Evolutionary conservation across 129 eudicot genomes (phyloP).

Genomic region (Mikania micrantha): DNA sequence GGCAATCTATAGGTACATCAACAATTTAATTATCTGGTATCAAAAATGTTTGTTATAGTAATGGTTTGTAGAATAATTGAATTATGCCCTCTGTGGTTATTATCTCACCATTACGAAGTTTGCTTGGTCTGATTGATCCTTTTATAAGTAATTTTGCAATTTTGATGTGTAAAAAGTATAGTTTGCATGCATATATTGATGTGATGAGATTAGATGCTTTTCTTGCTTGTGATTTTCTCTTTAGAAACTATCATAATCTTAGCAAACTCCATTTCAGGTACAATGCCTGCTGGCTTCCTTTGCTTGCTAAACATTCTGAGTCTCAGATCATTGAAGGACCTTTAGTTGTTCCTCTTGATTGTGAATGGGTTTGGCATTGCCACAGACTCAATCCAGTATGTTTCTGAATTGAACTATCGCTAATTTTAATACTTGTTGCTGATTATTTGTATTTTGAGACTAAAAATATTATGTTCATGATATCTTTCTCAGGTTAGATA

Average conservation of each 20-base stretch:
- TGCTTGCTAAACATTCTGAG: conserved; percentile 70
- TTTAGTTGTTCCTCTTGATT: conserved; percentile 93
- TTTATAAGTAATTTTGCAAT: neutral
- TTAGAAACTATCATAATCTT: neutral
- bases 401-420: conserved; percentile 3
- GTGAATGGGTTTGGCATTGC: conserved; percentile 99
- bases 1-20: conserved; percentile 67
- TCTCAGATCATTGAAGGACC: conserved; percentile 58
- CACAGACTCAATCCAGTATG: conserved; percentile 98
- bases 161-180: neutral
- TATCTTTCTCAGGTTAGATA: conserved; percentile 57
- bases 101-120: neutral
- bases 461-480: neutral
- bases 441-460: neutral
- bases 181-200: neutral
- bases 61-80: neutral
- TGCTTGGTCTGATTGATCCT: neutral
- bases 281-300: conserved; percentile 85
- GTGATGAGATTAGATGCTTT: neutral
- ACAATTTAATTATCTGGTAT: neutral
- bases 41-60: neutral
- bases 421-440: neutral
- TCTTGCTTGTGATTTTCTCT: neutral
- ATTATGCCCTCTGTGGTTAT: neutral
- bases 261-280: conserved; percentile 44